phyloP scores from a whole-genome alignment of 176 grass and related monocot genomes.

The Typha latifolia region DNA sequence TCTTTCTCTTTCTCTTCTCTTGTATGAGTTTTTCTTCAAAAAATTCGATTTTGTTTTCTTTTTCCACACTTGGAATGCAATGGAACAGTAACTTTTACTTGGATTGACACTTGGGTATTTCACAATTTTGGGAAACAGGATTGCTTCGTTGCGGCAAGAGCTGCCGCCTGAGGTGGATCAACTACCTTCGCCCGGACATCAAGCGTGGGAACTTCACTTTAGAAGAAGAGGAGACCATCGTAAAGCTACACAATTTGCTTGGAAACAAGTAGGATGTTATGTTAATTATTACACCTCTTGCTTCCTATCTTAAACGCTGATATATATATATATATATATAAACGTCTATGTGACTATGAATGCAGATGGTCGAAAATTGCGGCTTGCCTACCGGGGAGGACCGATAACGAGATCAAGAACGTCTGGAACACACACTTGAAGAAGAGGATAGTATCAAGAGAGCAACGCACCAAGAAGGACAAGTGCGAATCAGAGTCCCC shows the following conservation, averaged over 20 bases:
- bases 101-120: not conserved
- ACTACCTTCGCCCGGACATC: conserved; percentile 30
- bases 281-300: not conserved
- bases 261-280: conserved; percentile 26
- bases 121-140: conserved; percentile 1
- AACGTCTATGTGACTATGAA: too few relatives aligned
- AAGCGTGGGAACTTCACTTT: conserved; percentile 15
- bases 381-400: conserved; percentile 31
- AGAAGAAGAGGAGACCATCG: conserved; percentile 34
- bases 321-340: too few relatives aligned
- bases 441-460: conserved; percentile 14
- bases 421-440: conserved; percentile 44
- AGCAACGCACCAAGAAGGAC: conserved; percentile 4
- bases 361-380: conserved; percentile 37
- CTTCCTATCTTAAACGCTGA: not conserved
- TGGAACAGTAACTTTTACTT: not conserved
- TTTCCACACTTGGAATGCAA: not conserved
- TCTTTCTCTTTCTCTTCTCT: not conserved
- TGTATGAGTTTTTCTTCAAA: not conserved
- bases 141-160: conserved; percentile 41
- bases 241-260: conserved; percentile 31
- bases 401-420: conserved; percentile 42
- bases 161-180: conserved; percentile 38
- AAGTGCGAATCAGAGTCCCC: not conserved
- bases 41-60: not conserved